Conservation (phyloP, 176 grass and related monocot genomes). For the Themeda triandra region DNA sequence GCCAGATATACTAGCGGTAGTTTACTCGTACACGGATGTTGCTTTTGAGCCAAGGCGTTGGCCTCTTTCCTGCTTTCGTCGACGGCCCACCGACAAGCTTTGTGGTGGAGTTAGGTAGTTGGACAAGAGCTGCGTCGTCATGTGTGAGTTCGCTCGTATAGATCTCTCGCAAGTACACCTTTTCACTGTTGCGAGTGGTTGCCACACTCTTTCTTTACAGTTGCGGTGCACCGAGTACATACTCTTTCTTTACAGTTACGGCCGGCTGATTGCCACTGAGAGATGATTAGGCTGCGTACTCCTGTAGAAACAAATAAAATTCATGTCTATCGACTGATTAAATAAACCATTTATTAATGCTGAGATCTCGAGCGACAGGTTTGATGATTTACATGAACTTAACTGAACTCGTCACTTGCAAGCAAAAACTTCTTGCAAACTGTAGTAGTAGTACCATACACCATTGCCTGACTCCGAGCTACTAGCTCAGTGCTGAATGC, state of each 20-base stretch:
- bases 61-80: neutral
- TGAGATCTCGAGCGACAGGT: neutral
- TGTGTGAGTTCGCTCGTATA: neutral
- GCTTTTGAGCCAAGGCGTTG: conserved; percentile 25
- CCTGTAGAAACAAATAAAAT: neutral
- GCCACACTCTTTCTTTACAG: neutral
- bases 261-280: neutral
- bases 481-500: conserved; percentile 1
- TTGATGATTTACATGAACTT: neutral
- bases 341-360: neutral
- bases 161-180: neutral
- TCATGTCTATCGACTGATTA: neutral
- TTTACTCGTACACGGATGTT: neutral
- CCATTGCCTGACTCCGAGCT: neutral
- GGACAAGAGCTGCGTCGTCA: neutral
- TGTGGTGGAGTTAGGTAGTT: neutral
- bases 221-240: neutral
- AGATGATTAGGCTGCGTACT: neutral
- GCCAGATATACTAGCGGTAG: neutral
- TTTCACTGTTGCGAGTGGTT: neutral
- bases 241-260: neutral
- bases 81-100: conserved; percentile 2
- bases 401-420: too few relatives aligned
- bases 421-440: neutral
- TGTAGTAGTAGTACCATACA: neutral